Percentiles rank a stretch among this genome's conserved stretches.
Conservation (phyloP, 2,329 filamentous ascomycete genomes). For the Verticillium tricorpus region DNA sequence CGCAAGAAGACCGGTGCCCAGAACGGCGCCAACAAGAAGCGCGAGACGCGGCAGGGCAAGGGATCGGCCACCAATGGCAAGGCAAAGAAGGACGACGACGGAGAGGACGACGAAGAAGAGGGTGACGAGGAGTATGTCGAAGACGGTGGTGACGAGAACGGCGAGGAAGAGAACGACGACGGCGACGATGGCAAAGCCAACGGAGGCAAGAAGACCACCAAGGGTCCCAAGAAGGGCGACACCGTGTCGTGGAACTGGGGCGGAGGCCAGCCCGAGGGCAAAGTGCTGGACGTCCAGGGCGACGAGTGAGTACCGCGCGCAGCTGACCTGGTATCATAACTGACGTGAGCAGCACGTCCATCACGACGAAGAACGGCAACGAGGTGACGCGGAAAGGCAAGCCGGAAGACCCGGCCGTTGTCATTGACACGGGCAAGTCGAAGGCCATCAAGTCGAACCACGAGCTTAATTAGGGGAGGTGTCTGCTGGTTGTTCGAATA, state of each 20-base stretch:
- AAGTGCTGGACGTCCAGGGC: constrained; percentile 37
- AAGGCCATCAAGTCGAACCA: constrained; percentile 36
- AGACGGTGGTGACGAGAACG: constrained; percentile 7
- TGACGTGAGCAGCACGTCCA: constrained; percentile 22
- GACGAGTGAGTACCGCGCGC: constrained; percentile 27
- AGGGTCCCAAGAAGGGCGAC: constrained; percentile 32
- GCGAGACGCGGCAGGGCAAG: constrained; percentile 20
- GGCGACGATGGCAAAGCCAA: constrained; percentile 2
- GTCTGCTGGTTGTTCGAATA: not conserved
- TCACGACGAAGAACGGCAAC: constrained; percentile 37
- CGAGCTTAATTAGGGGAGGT: constrained; percentile 26
- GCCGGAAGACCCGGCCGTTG: constrained; percentile 35
- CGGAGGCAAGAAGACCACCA: constrained; percentile 14
- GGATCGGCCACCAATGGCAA: constrained; percentile 2
- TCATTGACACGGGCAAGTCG: constrained; percentile 31
- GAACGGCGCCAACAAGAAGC: constrained; percentile 25
- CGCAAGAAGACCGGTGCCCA: constrained; percentile 11
- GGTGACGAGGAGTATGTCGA: constrained; percentile 11
- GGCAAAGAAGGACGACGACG: constrained; percentile 12
- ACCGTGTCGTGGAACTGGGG: constrained; percentile 45
- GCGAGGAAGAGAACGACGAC: constrained; percentile 10
- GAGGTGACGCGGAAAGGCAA: constrained; percentile 34
- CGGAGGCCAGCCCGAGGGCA: constrained; percentile 35
- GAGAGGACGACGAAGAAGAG: constrained; percentile 13
- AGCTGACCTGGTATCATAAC: not conserved